These are phyloP conservation scores for Chaetoceros muelleri DNA, from an alignment of 108 stramenopile genomes.

Conservation along the genomic window DNA sequence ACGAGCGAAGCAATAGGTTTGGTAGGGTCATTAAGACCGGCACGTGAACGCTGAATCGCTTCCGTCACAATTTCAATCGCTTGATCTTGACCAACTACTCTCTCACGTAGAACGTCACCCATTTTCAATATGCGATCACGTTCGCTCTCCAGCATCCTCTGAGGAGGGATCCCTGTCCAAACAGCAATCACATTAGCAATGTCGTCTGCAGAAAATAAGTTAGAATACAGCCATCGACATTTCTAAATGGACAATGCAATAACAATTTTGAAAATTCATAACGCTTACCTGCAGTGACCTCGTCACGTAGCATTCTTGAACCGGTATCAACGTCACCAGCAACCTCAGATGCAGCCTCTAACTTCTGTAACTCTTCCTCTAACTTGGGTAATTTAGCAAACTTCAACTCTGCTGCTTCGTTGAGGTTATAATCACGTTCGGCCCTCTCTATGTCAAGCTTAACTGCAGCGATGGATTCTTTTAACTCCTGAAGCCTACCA, in stretches of 20 bases:
- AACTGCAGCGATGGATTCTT: constrained; percentile 81
- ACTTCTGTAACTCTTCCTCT: constrained; percentile 46
- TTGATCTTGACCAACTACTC: constrained; percentile 91
- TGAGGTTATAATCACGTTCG: constrained; percentile 91
- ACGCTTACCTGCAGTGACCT: constrained; percentile 90
- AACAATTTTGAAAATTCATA: no score
- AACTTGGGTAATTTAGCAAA: constrained; percentile 80
- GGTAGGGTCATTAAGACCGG: constrained; percentile 82
- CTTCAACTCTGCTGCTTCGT: constrained; percentile 90
- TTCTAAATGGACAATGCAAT: no score
- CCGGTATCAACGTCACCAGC: constrained; percentile 7
- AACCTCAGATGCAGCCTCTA: constrained; percentile 31
- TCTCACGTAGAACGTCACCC: constrained; percentile 69
- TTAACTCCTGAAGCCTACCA: constrained; percentile 53
- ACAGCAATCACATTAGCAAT: constrained; percentile 86
- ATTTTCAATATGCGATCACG: constrained; percentile 87
- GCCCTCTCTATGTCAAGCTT: constrained; percentile 84
- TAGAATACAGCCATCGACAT: no score
- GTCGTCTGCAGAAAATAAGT: no score
- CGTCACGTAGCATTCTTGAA: constrained; percentile 76
- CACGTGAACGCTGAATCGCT: constrained; percentile 84
- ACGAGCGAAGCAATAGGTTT: constrained; percentile 89
- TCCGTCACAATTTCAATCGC: constrained; percentile 86
- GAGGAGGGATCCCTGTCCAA: constrained; percentile 91
- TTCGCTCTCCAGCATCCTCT: constrained; percentile 83